A percentile compares a stretch with the other conserved stretches of the same genome.
Evolutionary conservation across 768 basidiomycete genomes (phyloP).

Genomic region (Zangia roseola): DNA sequence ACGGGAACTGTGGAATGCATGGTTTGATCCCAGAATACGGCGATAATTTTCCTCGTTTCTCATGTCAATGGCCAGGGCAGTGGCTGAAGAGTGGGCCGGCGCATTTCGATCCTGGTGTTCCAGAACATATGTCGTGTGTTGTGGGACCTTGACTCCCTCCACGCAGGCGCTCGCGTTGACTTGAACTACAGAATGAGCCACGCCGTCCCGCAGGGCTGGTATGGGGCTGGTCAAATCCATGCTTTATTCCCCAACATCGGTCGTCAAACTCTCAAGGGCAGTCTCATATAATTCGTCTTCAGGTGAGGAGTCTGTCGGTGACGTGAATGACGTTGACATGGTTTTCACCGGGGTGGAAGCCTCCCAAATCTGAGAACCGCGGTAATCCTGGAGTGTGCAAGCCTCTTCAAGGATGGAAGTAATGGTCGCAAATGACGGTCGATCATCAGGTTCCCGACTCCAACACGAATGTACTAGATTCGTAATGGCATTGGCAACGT

Average conservation of each 20-base stretch:
- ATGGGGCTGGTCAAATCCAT: constrained; percentile 18
- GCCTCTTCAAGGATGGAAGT: constrained; percentile 45
- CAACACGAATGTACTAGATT: constrained; percentile 56
- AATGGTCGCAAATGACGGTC: constrained; percentile 54
- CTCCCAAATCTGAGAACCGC: background rate
- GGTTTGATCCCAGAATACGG: constrained; percentile 48
- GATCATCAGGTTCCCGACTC: constrained; percentile 47
- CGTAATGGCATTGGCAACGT: constrained; percentile 32
- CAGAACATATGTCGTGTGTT: background rate
- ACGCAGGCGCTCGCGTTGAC: constrained; percentile 4
- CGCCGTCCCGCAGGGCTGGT: background rate
- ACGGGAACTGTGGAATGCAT: constrained; percentile 71
- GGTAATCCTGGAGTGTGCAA: constrained; percentile 37
- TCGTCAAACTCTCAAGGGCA: constrained; percentile 25
- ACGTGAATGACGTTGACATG: background rate
- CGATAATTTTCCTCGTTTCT: constrained; percentile 69
- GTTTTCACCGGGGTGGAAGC: background rate
- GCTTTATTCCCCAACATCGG: constrained; percentile 12
- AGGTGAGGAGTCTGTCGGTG: constrained; percentile 16
- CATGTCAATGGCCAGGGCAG: constrained; percentile 40
- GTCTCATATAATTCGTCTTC: constrained; percentile 28
- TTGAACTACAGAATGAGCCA: background rate
- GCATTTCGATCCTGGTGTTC: background rate
- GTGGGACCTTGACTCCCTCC: constrained; percentile 22
- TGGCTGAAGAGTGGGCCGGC: constrained; percentile 33